Percentiles rank a stretch among this genome's conserved stretches.
Conservation (phyloP, 306 rosid genomes). For the Prunus salicina region DNA sequence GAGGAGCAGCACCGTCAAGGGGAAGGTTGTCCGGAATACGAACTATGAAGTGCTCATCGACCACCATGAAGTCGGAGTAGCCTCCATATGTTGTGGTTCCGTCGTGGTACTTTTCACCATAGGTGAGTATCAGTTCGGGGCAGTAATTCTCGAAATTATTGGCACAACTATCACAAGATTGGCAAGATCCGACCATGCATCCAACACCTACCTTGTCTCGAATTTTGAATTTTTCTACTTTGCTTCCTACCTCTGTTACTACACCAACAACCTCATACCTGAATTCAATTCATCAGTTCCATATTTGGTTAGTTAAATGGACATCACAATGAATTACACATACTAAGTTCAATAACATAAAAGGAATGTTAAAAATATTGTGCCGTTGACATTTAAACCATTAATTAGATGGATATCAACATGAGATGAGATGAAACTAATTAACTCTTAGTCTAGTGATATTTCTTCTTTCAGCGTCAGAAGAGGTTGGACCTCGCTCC, state of each 20-base stretch:
- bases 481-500: too few relatives aligned
- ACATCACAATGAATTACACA: too few relatives aligned
- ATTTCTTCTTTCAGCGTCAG: too few relatives aligned
- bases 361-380: too few relatives aligned
- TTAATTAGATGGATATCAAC: too few relatives aligned
- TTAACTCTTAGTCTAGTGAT: too few relatives aligned
- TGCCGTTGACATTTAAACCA: too few relatives aligned
- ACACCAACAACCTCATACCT: conserved; percentile 35
- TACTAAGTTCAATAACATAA: too few relatives aligned
- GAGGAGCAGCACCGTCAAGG: conserved; percentile 43
- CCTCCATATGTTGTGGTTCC: conserved; percentile 3
- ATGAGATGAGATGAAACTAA: too few relatives aligned
- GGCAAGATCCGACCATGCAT: conserved; percentile 16
- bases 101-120: not conserved
- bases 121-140: not conserved
- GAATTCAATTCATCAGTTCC: not conserved
- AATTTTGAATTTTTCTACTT: conserved; percentile 26
- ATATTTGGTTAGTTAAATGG: too few relatives aligned
- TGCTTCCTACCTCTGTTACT: conserved; percentile 30
- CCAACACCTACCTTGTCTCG: conserved; percentile 39
- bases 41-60: conserved; percentile 30
- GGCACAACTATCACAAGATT: conserved; percentile 13
- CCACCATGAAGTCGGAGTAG: conserved; percentile 34
- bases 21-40: conserved; percentile 24
- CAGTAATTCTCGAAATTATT: conserved; percentile 27